Evolutionary conservation across 106 monocot genomes (phyloP).

Genomic region (Phalaenopsis aphrodite): DNA sequence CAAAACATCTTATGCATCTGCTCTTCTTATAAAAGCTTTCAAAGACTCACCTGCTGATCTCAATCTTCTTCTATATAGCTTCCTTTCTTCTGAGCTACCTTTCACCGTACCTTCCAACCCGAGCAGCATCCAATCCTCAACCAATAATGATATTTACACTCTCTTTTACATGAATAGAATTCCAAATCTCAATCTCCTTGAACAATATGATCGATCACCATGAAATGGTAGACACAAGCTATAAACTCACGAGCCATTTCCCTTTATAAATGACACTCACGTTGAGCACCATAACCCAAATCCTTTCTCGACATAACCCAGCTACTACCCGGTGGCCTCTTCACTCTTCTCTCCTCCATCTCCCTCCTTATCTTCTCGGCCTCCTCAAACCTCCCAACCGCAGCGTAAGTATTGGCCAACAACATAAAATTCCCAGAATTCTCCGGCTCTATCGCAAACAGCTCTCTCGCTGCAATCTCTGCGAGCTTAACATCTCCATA

Average conservation of each 20-base stretch:
- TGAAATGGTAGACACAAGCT: no score
- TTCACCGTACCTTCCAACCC: neutral
- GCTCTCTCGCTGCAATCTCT: conserved; percentile 41
- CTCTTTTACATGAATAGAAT: neutral
- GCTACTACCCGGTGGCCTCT: conserved; percentile 45
- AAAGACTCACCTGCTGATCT: neutral
- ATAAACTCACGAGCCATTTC: neutral
- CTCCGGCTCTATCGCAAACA: conserved; percentile 72
- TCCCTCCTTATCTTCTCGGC: conserved; percentile 41
- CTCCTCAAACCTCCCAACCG: conserved; percentile 42
- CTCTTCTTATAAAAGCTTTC: neutral
- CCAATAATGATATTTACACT: neutral
- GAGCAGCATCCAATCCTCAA: neutral
- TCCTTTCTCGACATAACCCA: conserved; percentile 28
- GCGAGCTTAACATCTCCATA: conserved; percentile 53
- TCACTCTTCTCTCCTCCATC: conserved; percentile 43
- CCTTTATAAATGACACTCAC: neutral
- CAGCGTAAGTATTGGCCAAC: conserved; percentile 44
- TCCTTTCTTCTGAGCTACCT: neutral
- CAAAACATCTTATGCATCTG: neutral
- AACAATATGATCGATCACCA: neutral
- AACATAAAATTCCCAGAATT: conserved; percentile 64
- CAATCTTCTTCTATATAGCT: neutral
- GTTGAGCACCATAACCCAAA: neutral
- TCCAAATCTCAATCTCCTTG: neutral